Evolutionary conservation across 2,329 filamentous ascomycete genomes (phyloP).

Genomic region (Trichoderma sp.): DNA sequence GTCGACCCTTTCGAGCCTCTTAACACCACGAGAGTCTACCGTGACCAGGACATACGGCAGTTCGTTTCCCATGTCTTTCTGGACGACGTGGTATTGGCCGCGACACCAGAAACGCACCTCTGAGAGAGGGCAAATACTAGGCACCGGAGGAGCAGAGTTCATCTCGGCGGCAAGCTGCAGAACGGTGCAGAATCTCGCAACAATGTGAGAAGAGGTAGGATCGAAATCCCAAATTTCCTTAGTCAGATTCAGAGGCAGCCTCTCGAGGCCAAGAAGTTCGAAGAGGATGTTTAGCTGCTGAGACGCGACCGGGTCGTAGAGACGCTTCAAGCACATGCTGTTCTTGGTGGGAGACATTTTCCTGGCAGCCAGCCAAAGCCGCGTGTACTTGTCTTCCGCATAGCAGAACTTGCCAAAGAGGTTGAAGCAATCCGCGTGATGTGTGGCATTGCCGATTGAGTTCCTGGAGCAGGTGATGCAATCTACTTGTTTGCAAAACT

Average conservation of each 20-base stretch:
- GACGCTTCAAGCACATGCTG: not conserved
- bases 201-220: not conserved
- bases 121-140: not conserved
- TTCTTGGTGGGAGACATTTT: not conserved
- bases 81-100: not conserved
- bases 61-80: not conserved
- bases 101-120: not conserved
- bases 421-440: not conserved
- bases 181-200: not conserved
- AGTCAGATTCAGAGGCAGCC: not conserved
- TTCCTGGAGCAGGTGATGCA: not conserved
- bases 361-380: not conserved
- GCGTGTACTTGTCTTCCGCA: not conserved
- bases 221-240: not conserved
- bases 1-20: not conserved
- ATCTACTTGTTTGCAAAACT: not conserved
- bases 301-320: not conserved
- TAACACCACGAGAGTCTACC: not conserved
- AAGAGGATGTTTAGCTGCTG: not conserved
- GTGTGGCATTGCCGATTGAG: not conserved
- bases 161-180: not conserved
- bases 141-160: not conserved
- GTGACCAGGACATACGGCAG: not conserved
- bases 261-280: not conserved
- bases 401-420: not conserved